Evolutionary conservation across 345 rosid species (phyloP).

Genomic region (Eucalyptus marginata): DNA sequence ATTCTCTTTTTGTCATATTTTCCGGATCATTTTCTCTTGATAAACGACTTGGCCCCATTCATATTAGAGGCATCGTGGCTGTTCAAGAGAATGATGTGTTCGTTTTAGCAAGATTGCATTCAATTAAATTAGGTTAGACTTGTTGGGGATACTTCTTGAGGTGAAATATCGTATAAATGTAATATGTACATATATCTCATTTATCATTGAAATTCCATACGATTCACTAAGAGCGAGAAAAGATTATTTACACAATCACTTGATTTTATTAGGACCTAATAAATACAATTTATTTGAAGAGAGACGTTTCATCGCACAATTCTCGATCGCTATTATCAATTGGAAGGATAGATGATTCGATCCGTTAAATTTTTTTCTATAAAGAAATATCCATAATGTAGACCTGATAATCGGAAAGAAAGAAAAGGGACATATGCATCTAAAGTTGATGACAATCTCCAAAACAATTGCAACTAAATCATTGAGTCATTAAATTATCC

Average conservation of each 20-base stretch:
- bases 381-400: not conserved
- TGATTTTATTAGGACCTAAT: not conserved
- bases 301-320: not conserved
- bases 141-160: not conserved
- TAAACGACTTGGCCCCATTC: not conserved
- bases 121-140: not conserved
- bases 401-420: not conserved
- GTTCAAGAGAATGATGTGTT: not conserved
- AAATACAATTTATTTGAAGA: not conserved
- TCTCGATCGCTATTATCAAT: not conserved
- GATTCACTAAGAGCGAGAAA: not conserved
- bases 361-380: not conserved
- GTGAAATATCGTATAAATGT: not conserved
- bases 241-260: not conserved
- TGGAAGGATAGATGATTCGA: not conserved
- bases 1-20: not conserved
- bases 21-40: not conserved
- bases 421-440: not conserved
- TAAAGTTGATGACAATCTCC: not conserved
- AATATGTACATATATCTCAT: not conserved
- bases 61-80: not conserved
- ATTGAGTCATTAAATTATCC: not conserved
- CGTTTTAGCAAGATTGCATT: not conserved
- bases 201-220: not conserved
- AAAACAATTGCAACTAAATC: not conserved